A percentile compares a stretch with the other conserved stretches of the same genome.
phyloP scores from a whole-genome alignment of 306 rosid genomes.

The Trifolium fragiferum region DNA sequence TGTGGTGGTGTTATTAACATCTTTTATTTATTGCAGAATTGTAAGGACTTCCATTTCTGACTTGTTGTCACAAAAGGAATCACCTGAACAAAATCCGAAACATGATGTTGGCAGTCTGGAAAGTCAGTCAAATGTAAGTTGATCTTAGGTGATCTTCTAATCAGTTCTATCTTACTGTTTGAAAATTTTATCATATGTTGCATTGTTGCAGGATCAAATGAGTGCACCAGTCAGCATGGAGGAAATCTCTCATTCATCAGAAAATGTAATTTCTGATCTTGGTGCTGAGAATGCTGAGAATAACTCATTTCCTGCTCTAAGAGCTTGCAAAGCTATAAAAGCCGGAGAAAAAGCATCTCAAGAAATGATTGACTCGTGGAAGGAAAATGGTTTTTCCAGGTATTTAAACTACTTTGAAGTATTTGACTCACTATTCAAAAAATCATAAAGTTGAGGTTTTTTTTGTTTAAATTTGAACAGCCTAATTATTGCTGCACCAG shows the following conservation, averaged over 20 bases:
- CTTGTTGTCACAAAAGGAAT: constrained; percentile 56
- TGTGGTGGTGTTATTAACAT: constrained; percentile 17
- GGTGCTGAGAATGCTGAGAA: constrained; percentile 34
- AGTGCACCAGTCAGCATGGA: constrained; percentile 48
- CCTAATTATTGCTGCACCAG: constrained; percentile 86
- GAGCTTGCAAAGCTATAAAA: constrained; percentile 62
- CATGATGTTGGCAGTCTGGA: constrained; percentile 50
- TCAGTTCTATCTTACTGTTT: constrained; percentile 17
- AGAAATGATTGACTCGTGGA: constrained; percentile 71
- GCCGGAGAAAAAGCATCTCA: constrained; percentile 78
- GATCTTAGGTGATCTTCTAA: constrained; percentile 23
- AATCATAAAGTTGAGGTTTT: constrained; percentile 14
- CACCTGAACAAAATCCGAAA: constrained; percentile 45
- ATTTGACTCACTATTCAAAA: constrained; percentile 16
- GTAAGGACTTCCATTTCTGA: constrained; percentile 63
- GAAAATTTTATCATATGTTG: constrained; percentile 11
- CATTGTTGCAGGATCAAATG: constrained; percentile 55
- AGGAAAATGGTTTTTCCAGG: constrained; percentile 90
- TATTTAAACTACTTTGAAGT: constrained; percentile 37
- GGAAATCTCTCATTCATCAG: constrained; percentile 50
- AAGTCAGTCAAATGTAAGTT: constrained; percentile 60
- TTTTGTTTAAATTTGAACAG: constrained; percentile 47
- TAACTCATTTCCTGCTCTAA: constrained; percentile 41
- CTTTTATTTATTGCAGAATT: constrained; percentile 60
- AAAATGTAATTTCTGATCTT: constrained; percentile 50